Base-by-base conservation (phyloP, 495 filamentous ascomycete species). In the Letharia lupina region DNA sequence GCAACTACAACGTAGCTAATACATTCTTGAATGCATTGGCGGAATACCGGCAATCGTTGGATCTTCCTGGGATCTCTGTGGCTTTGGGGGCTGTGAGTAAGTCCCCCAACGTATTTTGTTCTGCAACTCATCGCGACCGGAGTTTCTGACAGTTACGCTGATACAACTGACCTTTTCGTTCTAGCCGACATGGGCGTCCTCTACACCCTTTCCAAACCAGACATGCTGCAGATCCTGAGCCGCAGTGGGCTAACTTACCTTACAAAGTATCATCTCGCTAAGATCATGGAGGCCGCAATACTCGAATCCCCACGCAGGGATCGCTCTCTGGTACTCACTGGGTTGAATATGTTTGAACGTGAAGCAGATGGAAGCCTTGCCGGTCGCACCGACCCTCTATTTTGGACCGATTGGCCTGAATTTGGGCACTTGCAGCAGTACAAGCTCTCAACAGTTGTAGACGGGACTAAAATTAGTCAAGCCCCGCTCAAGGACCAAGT, bases 1-100 rank as follows among this genome's bases (percentile, higher is more conserved):
- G 67, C 10, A 75, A 73, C 15, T 76, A 76, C 42, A 64, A 68
- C 16, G 68, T 70, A 0, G 69, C 69, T 1, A 76, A 75, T 61
- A 60, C 70, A 2, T 75, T 70, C 33, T 62, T 71, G 41, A 72
- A 75, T 47, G 64, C 65, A 0, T 70, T 75, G 31, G 68, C 70
- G 3, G 63, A 67, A 61, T 76, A 72, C 57, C 70, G 74, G 0
- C 70, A 70, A 33, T 61, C 56, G 3, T 56, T 58, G 4, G 65
- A 64, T 69, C 37, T 71, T 7, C 68, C 69, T 18, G 74, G 64
- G 1, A 59, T 65, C 7, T 40, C 72, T 8, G 54, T 70, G 9
- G 63, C 70, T 33, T 68, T 75, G 20, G 70, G 74, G 1, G 60
- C 73, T 1, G 71, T 76, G 48, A 56, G 58, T 61, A 68, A 70